Conservation (phyloP, 306 rosid species). For the Geum urbanum region DNA sequence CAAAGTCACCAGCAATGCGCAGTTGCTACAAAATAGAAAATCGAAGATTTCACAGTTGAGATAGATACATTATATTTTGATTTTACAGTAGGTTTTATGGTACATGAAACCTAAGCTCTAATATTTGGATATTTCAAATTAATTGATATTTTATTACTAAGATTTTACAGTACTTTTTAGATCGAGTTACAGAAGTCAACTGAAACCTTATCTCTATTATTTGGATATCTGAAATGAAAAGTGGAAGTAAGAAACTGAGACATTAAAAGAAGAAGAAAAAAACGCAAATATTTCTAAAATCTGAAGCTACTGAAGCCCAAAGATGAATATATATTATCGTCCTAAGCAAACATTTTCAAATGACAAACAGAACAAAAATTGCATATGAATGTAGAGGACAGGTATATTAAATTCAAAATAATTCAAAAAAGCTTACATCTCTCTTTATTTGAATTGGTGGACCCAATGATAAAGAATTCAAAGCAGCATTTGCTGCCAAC, state of each 20-base stretch:
- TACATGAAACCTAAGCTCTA: no score
- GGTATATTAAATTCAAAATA: constrained; percentile 18
- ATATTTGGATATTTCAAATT: no score
- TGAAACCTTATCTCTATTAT: not conserved
- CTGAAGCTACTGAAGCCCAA: not conserved
- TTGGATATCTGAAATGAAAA: not conserved
- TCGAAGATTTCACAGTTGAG: constrained; percentile 14
- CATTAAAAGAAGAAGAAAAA: not conserved
- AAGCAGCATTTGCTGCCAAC: constrained; percentile 72
- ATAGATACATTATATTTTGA: not conserved
- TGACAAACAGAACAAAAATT: not conserved
- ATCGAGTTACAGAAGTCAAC: not conserved
- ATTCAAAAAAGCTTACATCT: constrained; percentile 49
- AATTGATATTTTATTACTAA: no score
- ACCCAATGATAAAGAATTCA: constrained; percentile 65
- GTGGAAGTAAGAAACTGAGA: not conserved
- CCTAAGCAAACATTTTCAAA: not conserved
- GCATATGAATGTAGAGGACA: not conserved
- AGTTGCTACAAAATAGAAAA: constrained; percentile 45
- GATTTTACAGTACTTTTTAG: not conserved
- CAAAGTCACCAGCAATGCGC: constrained; percentile 43
- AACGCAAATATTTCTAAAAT: no score
- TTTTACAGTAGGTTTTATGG: no score
- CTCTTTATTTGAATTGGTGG: constrained; percentile 55
- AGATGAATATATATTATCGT: not conserved